phyloP scores from a whole-genome alignment of 352 stramenopile species.

The Sclerospora graminicola region DNA sequence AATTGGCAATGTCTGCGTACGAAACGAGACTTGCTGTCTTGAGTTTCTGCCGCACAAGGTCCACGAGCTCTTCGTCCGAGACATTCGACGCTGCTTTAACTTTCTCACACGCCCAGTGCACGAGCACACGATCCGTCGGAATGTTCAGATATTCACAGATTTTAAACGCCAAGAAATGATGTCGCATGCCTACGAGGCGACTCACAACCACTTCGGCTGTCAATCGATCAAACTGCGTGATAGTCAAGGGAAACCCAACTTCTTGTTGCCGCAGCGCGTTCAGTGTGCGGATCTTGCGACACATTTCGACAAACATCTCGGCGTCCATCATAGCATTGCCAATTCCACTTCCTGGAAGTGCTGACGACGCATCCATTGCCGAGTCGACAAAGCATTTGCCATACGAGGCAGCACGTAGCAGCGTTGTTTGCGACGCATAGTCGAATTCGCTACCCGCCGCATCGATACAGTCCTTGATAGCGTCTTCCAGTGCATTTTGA shows the following conservation, averaged over 20 bases:
- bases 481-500: slow-evolving; percentile 67
- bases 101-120: slow-evolving; percentile 88
- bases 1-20: slow-evolving; percentile 77
- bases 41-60: slow-evolving; percentile 74
- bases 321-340: slow-evolving; percentile 38
- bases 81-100: slow-evolving; percentile 56
- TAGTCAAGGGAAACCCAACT: slow-evolving; percentile 73
- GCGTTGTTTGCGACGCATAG: slow-evolving; percentile 61
- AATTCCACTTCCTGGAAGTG: slow-evolving; percentile 8
- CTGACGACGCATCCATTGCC: slow-evolving; percentile 29
- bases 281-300: slow-evolving; percentile 83
- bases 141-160: slow-evolving; percentile 86
- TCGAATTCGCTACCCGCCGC: slow-evolving; percentile 84
- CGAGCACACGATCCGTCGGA: slow-evolving; percentile 80
- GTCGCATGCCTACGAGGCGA: slow-evolving; percentile 69
- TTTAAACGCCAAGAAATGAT: slow-evolving; percentile 87
- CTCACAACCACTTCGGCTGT: slow-evolving; percentile 81
- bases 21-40: slow-evolving; percentile 72
- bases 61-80: slow-evolving; percentile 73
- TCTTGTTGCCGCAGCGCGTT: slow-evolving; percentile 79
- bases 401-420: slow-evolving; percentile 81
- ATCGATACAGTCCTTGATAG: slow-evolving; percentile 83
- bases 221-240: slow-evolving; percentile 74
- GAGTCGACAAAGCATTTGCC: slow-evolving; percentile 84
- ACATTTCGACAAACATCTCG: slow-evolving; percentile 85